Conservation (phyloP, 192 early-diverging fungal genomes). For the Dissophora globulifera region DNA sequence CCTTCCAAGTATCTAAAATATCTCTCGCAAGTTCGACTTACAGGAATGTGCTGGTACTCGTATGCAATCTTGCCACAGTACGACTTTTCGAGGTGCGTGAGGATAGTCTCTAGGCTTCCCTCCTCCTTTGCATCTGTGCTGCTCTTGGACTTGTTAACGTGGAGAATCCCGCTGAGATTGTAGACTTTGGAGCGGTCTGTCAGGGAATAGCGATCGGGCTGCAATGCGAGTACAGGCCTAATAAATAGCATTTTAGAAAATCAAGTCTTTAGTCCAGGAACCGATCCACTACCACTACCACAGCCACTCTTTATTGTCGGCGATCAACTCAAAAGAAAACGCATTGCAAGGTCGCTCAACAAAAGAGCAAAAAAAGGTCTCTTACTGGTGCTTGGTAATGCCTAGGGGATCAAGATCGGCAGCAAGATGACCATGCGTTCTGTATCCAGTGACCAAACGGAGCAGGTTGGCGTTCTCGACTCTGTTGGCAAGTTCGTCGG, state of each 20-base stretch:
- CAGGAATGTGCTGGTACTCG: constrained; percentile 95
- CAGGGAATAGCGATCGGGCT: constrained; percentile 87
- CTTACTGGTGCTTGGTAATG: constrained; percentile 74
- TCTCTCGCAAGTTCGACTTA: constrained; percentile 27
- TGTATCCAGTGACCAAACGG: constrained; percentile 82
- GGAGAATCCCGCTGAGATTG: constrained; percentile 79
- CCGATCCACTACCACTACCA: too few relatives aligned
- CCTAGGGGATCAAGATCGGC: constrained; percentile 90
- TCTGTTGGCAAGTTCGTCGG: constrained; percentile 84
- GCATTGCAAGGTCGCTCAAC: too few relatives aligned
- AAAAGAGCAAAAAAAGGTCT: too few relatives aligned
- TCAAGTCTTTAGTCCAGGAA: background rate
- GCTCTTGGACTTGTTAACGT: constrained; percentile 66
- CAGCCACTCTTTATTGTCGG: too few relatives aligned
- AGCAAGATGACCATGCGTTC: constrained; percentile 83
- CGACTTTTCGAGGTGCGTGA: constrained; percentile 73
- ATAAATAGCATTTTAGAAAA: background rate
- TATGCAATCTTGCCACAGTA: constrained; percentile 91
- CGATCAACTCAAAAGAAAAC: too few relatives aligned
- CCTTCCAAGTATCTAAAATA: background rate
- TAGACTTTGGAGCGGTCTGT: constrained; percentile 63
- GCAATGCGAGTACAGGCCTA: constrained; percentile 74
- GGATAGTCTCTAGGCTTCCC: constrained; percentile 74
- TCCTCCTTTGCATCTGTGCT: constrained; percentile 57
- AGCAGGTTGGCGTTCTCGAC: constrained; percentile 85